Base-by-base conservation (phyloP, 345 rosid genomes). In the Bruguiera sexangula region DNA sequence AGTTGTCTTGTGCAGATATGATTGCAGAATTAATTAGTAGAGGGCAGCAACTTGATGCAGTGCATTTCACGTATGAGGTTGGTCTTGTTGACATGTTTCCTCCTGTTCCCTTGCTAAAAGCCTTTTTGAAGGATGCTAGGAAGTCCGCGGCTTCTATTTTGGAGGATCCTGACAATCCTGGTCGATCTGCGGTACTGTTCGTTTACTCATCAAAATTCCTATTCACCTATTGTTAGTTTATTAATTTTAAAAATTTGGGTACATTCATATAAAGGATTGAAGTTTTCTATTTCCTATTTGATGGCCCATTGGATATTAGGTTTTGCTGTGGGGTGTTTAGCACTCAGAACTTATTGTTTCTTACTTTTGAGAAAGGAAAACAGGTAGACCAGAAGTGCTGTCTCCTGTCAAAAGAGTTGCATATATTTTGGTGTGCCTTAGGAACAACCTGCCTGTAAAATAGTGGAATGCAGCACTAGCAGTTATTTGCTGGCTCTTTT, bases 1-100 rank as follows among this genome's bases (percentile, higher is more conserved):
- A 27, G 51, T 48, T 29, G 2, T 57, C 57, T 21, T 71, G 1
- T 37, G 52, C 90, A 92, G 99, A 90, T 56, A 92, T 95, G 88
- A 95, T 95, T 55, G 76, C 81, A 83, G 98, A 92, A 62, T 80
- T 95, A 72, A 87, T 95, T 80, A 87, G 86, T 63, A 84, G 85
- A 82, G 98, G 97, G 65, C 98, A 95, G 70, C 98, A 88, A 84
- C 97, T 92, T 67, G 99, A 95, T 83, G 99, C 99, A 19, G 94
- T 95, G 76, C 99, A 95, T 86, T 95, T 95, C 37, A 85, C 94
- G 26, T 90, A 87, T 82, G 99, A 92, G 79, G 96, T 89, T 73
- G 97, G 98, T 20, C 96, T 95, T 57, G 91, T 86, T 60, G 82
- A 83, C 76, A 90, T 78, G 76, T 95, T 92, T 75, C 99, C 94